These are phyloP conservation scores for Triticum urartu DNA, from an alignment of 176 grass and related monocot genomes.

Conservation along the genomic window DNA sequence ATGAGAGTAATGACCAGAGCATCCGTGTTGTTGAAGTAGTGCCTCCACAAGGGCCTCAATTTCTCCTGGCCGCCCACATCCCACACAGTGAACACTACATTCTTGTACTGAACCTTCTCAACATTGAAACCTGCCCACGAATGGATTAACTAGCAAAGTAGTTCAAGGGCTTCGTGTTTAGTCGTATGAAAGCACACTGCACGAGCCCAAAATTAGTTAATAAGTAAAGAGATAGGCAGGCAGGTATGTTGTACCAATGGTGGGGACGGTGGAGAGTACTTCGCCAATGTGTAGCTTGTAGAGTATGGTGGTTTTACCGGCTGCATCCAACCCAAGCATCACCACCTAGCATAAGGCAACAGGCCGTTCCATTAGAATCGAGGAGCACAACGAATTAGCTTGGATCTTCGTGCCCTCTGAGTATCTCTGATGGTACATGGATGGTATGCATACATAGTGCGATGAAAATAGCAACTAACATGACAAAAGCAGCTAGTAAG, in stretches of 20 bases:
- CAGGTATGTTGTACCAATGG: constrained; percentile 54
- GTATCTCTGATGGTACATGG: neutral
- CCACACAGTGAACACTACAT: constrained; percentile 98
- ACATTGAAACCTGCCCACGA: constrained; percentile 75
- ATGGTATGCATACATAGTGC: neutral
- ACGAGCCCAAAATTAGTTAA: neutral
- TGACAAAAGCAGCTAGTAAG: neutral
- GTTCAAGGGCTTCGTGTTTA: neutral
- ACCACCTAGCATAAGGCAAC: constrained; percentile 56
- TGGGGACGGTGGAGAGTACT: constrained; percentile 92
- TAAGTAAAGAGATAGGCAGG: neutral
- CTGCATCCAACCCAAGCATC: constrained; percentile 96
- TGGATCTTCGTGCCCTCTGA: neutral
- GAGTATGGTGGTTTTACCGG: constrained; percentile 96
- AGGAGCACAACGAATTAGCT: neutral
- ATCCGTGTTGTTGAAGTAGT: constrained; percentile 99
- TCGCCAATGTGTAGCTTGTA: constrained; percentile 97
- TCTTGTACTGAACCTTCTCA: constrained; percentile 99
- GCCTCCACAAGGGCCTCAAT: constrained; percentile 95
- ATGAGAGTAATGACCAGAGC: constrained; percentile 58
- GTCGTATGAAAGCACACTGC: neutral
- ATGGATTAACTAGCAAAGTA: neutral
- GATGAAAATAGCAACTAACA: neutral
- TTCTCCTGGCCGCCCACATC: constrained; percentile 99
- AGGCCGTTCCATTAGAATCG: neutral